phyloP scores from a whole-genome alignment of 2,329 filamentous ascomycete species.

The Raffaelea arxii region DNA sequence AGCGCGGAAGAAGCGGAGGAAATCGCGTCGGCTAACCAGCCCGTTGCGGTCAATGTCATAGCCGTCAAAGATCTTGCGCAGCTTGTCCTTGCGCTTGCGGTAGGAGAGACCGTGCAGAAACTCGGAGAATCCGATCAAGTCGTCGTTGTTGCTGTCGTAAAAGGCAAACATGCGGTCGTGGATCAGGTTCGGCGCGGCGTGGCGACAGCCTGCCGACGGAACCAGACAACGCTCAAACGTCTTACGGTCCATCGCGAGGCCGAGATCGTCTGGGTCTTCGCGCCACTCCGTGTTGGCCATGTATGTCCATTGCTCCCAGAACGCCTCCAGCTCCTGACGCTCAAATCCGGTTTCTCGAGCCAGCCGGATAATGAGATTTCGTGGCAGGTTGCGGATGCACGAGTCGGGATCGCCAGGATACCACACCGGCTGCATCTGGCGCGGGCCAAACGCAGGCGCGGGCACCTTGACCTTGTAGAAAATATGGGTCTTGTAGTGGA shows the following conservation, averaged over 20 bases:
- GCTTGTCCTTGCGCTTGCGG: slow-evolving; percentile 32
- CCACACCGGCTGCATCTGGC: slow-evolving; percentile 73
- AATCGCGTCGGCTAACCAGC: slow-evolving; percentile 75
- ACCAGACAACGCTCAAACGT: slow-evolving; percentile 90
- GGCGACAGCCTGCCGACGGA: slow-evolving; percentile 69
- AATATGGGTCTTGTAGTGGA: slow-evolving; percentile 82
- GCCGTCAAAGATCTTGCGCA: slow-evolving; percentile 47
- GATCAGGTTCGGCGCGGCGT: slow-evolving; percentile 76
- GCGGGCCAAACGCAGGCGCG: slow-evolving; percentile 71
- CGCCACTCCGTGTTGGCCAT: slow-evolving; percentile 80
- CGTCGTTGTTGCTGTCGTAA: slow-evolving; percentile 85
- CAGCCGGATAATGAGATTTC: slow-evolving; percentile 56
- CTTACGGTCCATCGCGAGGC: slow-evolving; percentile 79
- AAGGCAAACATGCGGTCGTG: slow-evolving; percentile 96
- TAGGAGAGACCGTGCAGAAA: slow-evolving; percentile 77
- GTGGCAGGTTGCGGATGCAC: slow-evolving; percentile 57
- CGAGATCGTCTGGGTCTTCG: slow-evolving; percentile 67
- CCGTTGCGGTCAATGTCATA: slow-evolving; percentile 89
- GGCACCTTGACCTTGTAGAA: slow-evolving; percentile 95
- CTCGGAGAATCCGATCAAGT: slow-evolving; percentile 83
- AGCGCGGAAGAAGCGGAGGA: slow-evolving; percentile 81
- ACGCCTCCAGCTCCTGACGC: slow-evolving; percentile 76
- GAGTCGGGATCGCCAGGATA: slow-evolving; percentile 79
- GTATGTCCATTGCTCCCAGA: slow-evolving; percentile 96
- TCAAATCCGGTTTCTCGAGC: slow-evolving; percentile 70